Evolutionary conservation across 2,329 filamentous ascomycete species (phyloP), one percentile per base, ranked within the genome.

Genomic region (Verticillium dahliae): DNA sequence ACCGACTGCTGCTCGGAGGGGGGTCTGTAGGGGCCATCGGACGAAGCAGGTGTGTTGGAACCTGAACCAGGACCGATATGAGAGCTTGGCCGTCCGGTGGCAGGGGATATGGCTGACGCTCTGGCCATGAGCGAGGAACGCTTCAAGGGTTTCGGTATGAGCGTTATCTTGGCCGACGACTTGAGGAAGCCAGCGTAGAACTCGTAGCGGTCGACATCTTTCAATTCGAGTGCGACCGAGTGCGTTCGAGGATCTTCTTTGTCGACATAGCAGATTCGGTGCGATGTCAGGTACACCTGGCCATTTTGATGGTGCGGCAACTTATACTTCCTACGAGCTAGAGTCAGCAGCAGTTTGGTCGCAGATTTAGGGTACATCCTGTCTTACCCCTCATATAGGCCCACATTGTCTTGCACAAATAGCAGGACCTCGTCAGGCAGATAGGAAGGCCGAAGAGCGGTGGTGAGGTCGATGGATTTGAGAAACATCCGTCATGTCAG

Each of bases 371-470:
- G 27, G 37, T 57, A n/a, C 7, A 39, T 65, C 60, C 10, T 58
- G 58, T 79, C 87, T 78, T 83, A 96, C 92, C 95, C 95, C 83
- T 98, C 92, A 79, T 99, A 99, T 65, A 99, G 82, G 68, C 95
- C 95, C 70, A 99, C 93, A 75, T 92, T 93, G 82, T 98, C 93
- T 80, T 98, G 94, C 62, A 99, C 94, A 78, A 97, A 98, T 63
- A 99, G 84, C 60, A 98, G 82, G 68, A 91, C 90, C 84, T 99
- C 95, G 81, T 97, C 95, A 71, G 92, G 90, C 67, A 96, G 85
- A 74, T 97, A 90, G 64, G 89, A 90, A 70, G 95, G 95, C 82
- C 95, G 90, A 73, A 97, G 85, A 73, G 95, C 95, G 79, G 94
- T 97, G 62, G 95, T 99, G 71, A 99, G 86, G 78, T 99, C 94